Percentiles rank a stretch among this genome's conserved stretches.
Evolutionary conservation across 225 moss, liverwort and hornwort genomes (phyloP).

Genomic region (Bryoerythrophyllum caledonicum): DNA sequence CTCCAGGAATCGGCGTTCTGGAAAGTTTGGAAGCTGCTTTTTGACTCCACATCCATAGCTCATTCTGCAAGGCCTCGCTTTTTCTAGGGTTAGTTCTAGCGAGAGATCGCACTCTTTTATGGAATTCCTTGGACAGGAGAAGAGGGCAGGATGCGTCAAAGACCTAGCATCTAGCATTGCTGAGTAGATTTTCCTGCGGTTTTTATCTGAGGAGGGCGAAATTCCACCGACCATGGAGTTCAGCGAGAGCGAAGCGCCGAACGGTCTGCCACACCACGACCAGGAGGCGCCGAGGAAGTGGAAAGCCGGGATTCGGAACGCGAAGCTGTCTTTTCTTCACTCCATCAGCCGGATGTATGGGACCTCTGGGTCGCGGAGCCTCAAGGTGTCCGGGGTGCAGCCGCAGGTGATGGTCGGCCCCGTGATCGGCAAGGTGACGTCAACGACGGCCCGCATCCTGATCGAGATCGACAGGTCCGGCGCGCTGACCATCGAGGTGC

Average conservation of each 20-base stretch:
- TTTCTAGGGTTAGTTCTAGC: background rate
- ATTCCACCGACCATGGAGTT: no score
- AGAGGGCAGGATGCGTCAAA: no score
- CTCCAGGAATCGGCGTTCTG: conserved; percentile 5
- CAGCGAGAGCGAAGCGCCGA: no score
- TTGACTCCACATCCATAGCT: background rate
- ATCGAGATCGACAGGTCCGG: conserved; percentile 62
- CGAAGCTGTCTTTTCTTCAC: conserved; percentile 38
- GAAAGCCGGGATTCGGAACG: conserved; percentile 46
- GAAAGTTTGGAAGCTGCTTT: background rate
- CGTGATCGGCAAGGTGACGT: conserved; percentile 88
- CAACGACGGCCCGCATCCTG: conserved; percentile 68
- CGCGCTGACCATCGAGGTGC: conserved; percentile 44
- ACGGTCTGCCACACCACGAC: background rate
- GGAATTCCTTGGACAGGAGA: conserved; percentile 14
- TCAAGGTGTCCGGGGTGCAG: conserved; percentile 23
- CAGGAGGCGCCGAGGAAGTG: conserved; percentile 35
- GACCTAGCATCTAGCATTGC: no score
- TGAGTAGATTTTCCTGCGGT: no score
- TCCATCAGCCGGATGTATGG: conserved; percentile 58
- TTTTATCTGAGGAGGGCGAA: no score
- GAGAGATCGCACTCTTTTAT: conserved; percentile 4
- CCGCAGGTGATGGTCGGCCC: conserved; percentile 73
- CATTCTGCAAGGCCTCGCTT: background rate
- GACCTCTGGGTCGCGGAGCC: conserved; percentile 35